phyloP scores from a whole-genome alignment of 805 yeast species.

The Citeromyces matritensis region DNA sequence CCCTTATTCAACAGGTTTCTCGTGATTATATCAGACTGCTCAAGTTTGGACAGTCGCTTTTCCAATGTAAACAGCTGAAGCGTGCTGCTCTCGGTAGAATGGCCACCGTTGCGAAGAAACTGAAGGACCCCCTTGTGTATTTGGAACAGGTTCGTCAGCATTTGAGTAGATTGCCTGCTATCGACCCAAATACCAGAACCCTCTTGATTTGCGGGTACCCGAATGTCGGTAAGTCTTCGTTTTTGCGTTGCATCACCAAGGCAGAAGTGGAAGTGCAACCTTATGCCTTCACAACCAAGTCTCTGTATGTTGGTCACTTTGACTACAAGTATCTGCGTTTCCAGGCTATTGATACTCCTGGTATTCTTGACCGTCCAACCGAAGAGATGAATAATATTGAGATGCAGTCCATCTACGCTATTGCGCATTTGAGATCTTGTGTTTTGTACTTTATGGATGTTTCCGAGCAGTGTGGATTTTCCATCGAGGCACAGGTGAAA shows the following conservation, averaged over 20 bases:
- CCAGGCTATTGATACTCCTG: slow-evolving; percentile 99
- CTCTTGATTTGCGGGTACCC: slow-evolving; percentile 97
- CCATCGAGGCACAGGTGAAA: slow-evolving; percentile 94
- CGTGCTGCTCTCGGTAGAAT: slow-evolving; percentile 98
- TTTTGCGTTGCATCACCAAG: slow-evolving; percentile 82
- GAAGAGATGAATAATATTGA: slow-evolving; percentile 99
- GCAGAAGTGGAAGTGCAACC: slow-evolving; percentile 99
- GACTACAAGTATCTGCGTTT: slow-evolving; percentile 95
- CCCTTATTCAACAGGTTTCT: slow-evolving; percentile 88
- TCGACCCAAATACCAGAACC: slow-evolving; percentile 98
- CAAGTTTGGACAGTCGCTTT: slow-evolving; percentile 94
- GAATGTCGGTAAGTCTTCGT: slow-evolving; percentile 96
- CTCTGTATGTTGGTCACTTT: slow-evolving; percentile 95
- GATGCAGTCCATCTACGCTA: slow-evolving; percentile 98
- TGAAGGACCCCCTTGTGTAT: slow-evolving; percentile 86
- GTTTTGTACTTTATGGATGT: slow-evolving; percentile 96
- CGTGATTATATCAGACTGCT: slow-evolving; percentile 89
- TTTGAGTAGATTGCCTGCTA: slow-evolving; percentile 93
- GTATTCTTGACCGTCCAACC: slow-evolving; percentile 95
- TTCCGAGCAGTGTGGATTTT: slow-evolving; percentile 98
- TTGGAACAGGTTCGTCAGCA: slow-evolving; percentile 98
- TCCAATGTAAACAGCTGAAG: slow-evolving; percentile 97
- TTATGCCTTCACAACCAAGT: slow-evolving; percentile 96
- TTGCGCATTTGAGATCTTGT: slow-evolving; percentile 95
- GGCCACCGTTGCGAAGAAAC: slow-evolving; percentile 95